Base-by-base conservation (phyloP, 257 asterid genomes). In the Solanum appendiculatum region DNA sequence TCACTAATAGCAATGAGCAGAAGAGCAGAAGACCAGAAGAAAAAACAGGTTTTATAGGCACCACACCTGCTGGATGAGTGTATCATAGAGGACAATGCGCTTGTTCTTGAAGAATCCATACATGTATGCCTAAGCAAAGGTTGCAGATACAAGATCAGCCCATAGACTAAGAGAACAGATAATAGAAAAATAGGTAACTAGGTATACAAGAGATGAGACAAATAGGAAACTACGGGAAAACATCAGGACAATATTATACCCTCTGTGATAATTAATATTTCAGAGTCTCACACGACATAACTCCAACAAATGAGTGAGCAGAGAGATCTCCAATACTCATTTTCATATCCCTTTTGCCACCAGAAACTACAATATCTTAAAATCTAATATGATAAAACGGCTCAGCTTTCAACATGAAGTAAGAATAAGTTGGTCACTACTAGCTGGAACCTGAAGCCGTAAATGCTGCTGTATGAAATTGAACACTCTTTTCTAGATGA, bases 31-130 rank as follows among this genome's bases (percentile, higher is more conserved):
- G 89, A 23, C 48, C 73, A 63, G 74, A 42, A 21, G 7, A 73
- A 81, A 16, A 83, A 27, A 12, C 60, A 58, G 86, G 87, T 75
- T 54, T 6, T 77, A 66, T 60, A 82, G 25, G 72, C 73, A 73
- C 72, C 88, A 75, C 90, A 97, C 99, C 99, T 97, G 99, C 90
- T 97, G 99, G 89, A 97, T 92, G 90, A 97, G 91, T 37, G 99
- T 97, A 92, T 97, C 99, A 72, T 95, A 97, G 74, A 97, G 99
- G 87, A 97, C 99, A 85, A 97, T 97, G 68, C 99, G 91, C 88
- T 97, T 97, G 93, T 96, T 97, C 85, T 97, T 95, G 88, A 95
- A 94, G 92, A 97, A 97, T 25, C 99, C 99, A 75, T 97, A 97
- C 99, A 97, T 96, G 95, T 97, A 97, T 37, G 99, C 99, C 99